A percentile compares a stretch with the other conserved stretches of the same genome.
phyloP scores from a whole-genome alignment of 345 rosid genomes.

The Populus davidiana region DNA sequence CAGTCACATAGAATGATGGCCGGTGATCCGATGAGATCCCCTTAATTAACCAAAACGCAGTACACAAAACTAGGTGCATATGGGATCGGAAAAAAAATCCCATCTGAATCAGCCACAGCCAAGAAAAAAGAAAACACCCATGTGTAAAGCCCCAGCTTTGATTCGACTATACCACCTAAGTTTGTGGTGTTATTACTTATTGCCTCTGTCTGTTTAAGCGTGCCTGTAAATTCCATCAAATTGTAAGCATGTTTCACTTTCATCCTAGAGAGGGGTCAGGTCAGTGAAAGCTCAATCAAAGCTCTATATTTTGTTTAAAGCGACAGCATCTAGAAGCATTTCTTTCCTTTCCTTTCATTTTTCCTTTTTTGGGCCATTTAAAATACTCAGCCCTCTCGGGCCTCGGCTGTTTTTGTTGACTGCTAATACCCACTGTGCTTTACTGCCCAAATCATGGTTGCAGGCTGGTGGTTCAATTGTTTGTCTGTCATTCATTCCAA shows the following conservation, averaged over 20 bases:
- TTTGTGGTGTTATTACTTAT: constrained; percentile 20
- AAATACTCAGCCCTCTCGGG: constrained; percentile 6
- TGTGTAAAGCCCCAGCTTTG: constrained; percentile 17
- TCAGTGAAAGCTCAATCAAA: constrained; percentile 32
- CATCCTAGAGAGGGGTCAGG: constrained; percentile 6
- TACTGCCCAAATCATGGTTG: constrained; percentile 8
- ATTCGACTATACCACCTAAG: constrained; percentile 20
- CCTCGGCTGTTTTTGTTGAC: not conserved
- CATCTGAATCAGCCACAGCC: constrained; percentile 1
- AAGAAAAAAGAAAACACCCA: constrained; percentile 10
- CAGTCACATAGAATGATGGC: no score
- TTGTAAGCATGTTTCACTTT: constrained; percentile 18
- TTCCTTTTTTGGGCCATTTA: not conserved
- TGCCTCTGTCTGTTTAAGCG: constrained; percentile 20
- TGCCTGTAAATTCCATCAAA: constrained; percentile 19
- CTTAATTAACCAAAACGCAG: not conserved
- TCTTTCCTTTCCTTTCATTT: not conserved
- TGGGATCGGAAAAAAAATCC: not conserved
- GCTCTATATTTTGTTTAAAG: not conserved
- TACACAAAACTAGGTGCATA: not conserved
- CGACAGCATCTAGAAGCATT: not conserved
- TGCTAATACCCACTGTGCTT: not conserved
- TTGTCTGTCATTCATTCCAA: constrained; percentile 20
- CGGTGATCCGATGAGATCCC: not conserved
- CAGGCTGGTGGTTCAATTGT: not conserved